Conservation (phyloP, 352 stramenopile species). For the Phytophthora parvispora region DNA sequence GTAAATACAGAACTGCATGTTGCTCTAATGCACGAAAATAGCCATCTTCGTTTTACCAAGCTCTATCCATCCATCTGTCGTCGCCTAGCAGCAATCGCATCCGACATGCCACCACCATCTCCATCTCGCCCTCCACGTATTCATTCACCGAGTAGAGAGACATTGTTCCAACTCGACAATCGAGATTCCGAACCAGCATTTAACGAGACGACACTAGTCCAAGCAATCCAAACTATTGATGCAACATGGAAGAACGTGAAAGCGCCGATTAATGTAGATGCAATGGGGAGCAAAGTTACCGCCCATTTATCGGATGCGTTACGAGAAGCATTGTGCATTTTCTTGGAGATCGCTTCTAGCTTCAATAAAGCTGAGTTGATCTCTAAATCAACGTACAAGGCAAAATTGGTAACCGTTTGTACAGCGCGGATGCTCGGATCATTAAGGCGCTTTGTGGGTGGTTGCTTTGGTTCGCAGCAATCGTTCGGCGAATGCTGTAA, state of each 20-base stretch:
- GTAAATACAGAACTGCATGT: conserved; percentile 14
- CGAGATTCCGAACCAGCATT: neutral
- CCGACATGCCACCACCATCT: no score
- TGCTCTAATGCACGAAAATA: conserved; percentile 29
- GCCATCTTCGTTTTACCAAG: conserved; percentile 5
- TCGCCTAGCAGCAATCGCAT: no score
- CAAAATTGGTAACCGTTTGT: conserved; percentile 39
- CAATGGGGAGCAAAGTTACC: neutral
- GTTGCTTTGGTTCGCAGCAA: neutral
- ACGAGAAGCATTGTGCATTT: conserved; percentile 34
- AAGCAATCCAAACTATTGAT: conserved; percentile 59
- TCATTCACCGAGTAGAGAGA: conserved; percentile 1
- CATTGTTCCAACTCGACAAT: neutral
- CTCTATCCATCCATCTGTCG: neutral
- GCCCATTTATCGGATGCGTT: conserved; percentile 12
- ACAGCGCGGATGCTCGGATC: conserved; percentile 47
- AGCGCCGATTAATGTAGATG: neutral
- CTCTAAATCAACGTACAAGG: no score
- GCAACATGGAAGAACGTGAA: conserved; percentile 19
- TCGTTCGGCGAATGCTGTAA: conserved; percentile 30
- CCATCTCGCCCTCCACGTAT: neutral
- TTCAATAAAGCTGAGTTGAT: conserved; percentile 22
- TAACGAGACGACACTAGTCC: conserved; percentile 43
- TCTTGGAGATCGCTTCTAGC: conserved; percentile 39
- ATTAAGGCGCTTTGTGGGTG: conserved; percentile 44